Conservation (phyloP, 192 early-diverging fungal species). For the Rhizophagus clarus region DNA sequence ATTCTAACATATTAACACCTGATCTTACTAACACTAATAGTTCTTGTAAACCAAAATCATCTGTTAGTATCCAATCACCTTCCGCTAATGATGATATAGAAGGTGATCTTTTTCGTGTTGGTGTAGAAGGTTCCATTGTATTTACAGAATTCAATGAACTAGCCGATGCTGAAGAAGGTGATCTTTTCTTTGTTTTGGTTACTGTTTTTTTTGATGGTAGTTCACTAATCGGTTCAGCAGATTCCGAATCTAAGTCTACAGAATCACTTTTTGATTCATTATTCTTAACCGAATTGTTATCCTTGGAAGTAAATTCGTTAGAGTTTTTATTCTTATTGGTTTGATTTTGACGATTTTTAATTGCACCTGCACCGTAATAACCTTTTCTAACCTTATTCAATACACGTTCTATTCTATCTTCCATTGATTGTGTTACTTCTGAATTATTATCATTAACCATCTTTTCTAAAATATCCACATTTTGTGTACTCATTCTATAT, state of each 20-base stretch:
- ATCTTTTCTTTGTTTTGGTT: neutral
- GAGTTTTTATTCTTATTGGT: neutral
- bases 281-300: neutral
- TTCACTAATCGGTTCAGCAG: neutral
- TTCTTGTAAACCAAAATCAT: conserved; percentile 53
- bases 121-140: neutral
- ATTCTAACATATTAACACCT: conserved; percentile 32
- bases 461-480: conserved; percentile 25
- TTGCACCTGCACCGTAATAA: neutral
- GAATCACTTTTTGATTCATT: neutral
- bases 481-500: conserved; percentile 13
- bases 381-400: conserved; percentile 21
- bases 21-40: conserved; percentile 43
- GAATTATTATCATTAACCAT: conserved; percentile 8
- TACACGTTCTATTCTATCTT: conserved; percentile 29
- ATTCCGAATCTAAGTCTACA: neutral
- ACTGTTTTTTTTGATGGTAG: neutral
- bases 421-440: conserved; percentile 11
- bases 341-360: neutral
- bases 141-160: neutral
- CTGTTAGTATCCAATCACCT: conserved; percentile 36
- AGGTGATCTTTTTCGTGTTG: neutral
- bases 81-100: neutral
- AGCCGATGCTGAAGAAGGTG: neutral
- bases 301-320: neutral